Evolutionary conservation across 2,329 filamentous ascomycete species (phyloP).

Genomic region (Pyrenophora seminiperda): DNA sequence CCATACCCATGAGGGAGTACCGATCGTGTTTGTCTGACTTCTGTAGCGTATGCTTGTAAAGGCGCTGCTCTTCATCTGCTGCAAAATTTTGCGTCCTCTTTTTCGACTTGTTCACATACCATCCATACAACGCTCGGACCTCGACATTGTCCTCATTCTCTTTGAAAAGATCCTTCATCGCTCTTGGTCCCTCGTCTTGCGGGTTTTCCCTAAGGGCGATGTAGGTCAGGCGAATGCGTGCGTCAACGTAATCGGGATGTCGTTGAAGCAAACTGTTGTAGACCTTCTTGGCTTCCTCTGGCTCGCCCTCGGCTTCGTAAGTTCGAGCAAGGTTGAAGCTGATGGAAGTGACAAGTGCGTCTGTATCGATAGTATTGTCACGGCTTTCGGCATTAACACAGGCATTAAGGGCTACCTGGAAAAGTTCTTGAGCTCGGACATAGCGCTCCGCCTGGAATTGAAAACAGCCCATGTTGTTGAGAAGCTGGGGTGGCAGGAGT

Average conservation of each 20-base stretch:
- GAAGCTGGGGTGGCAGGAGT: constrained; percentile 81
- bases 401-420: constrained; percentile 87
- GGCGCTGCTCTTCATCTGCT: constrained; percentile 88
- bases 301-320: constrained; percentile 82
- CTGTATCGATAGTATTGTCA: constrained; percentile 78
- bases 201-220: constrained; percentile 82
- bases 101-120: constrained; percentile 90
- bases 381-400: constrained; percentile 81
- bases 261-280: constrained; percentile 85
- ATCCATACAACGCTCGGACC: constrained; percentile 89
- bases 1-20: constrained; percentile 97
- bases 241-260: constrained; percentile 91
- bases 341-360: constrained; percentile 92
- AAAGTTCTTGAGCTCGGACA: constrained; percentile 79
- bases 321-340: constrained; percentile 95
- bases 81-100: constrained; percentile 79
- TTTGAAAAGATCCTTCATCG: constrained; percentile 83
- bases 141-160: constrained; percentile 85
- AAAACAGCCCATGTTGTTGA: constrained; percentile 98
- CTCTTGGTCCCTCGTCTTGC: constrained; percentile 83
- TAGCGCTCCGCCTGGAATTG: constrained; percentile 86
- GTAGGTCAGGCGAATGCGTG: constrained; percentile 84
- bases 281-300: constrained; percentile 82
- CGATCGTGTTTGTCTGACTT: constrained; percentile 91
- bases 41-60: constrained; percentile 95